These are phyloP conservation scores for Acanthochlamys bracteata DNA, from an alignment of 106 monocot species.

Conservation along the genomic window DNA sequence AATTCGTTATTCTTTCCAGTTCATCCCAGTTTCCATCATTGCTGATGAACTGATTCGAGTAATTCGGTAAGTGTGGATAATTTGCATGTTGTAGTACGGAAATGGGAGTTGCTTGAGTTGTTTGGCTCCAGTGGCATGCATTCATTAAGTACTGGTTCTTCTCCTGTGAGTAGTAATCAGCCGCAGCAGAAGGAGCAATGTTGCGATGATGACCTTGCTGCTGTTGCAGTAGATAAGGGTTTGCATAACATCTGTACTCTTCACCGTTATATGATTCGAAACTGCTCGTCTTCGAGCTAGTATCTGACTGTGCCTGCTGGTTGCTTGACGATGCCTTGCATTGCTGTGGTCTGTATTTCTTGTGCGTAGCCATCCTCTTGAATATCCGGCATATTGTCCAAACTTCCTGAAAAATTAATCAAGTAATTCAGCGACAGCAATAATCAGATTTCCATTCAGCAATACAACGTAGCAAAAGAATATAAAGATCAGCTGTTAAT, in stretches of 20 bases:
- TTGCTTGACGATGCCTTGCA: conserved; percentile 10
- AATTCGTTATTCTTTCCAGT: too few species aligned
- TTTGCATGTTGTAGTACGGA: too few species aligned
- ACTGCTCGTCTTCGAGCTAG: conserved; percentile 43
- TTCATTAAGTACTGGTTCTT: background rate
- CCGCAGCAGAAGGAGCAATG: background rate
- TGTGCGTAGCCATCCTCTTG: conserved; percentile 39
- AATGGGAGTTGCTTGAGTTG: too few species aligned
- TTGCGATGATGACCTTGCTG: background rate
- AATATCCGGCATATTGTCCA: conserved; percentile 87
- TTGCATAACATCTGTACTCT: conserved; percentile 10
- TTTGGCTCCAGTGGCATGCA: too few species aligned
- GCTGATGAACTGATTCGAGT: too few species aligned
- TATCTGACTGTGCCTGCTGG: conserved; percentile 11
- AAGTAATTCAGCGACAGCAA: background rate
- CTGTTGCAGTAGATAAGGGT: background rate
- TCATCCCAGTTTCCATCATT: too few species aligned
- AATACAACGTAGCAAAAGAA: background rate
- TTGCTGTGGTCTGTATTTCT: conserved; percentile 17
- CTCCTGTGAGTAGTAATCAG: background rate
- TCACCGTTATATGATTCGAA: conserved; percentile 46
- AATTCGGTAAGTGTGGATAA: too few species aligned
- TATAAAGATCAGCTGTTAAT: background rate
- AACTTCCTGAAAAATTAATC: conserved; percentile 29
- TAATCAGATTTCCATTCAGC: background rate